phyloP scores from a whole-genome alignment of 2,329 filamentous ascomycete genomes.

The Arthrobotrys megalospora region DNA sequence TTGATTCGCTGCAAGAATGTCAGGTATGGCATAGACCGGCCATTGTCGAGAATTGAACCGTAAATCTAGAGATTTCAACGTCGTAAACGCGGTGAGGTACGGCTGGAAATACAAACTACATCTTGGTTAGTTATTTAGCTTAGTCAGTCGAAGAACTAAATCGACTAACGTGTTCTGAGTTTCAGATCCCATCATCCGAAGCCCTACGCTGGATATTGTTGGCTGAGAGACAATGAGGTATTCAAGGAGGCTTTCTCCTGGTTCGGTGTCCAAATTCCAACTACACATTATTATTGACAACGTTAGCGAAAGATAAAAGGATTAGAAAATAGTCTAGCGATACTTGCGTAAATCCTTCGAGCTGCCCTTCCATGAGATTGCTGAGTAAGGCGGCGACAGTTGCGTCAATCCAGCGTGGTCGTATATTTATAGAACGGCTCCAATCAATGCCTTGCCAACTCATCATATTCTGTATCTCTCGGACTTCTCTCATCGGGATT shows the following conservation, averaged over 20 bases:
- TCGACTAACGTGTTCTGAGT: not conserved
- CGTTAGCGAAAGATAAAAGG: not conserved
- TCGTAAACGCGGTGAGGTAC: not conserved
- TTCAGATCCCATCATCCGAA: not conserved
- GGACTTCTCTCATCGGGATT: not conserved
- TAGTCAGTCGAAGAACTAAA: not conserved
- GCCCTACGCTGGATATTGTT: not conserved
- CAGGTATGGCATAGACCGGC: not conserved
- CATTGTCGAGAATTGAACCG: not conserved
- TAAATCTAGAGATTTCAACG: conserved; percentile 3
- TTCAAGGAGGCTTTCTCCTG: not conserved
- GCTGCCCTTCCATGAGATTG: not conserved
- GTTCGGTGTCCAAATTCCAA: not conserved
- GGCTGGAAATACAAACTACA: not conserved
- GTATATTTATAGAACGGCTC: not conserved
- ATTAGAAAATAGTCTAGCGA: not conserved
- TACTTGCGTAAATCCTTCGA: conserved; percentile 24
- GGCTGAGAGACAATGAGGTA: not conserved
- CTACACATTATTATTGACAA: not conserved
- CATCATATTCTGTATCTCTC: not conserved
- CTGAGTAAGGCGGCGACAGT: not conserved
- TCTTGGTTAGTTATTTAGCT: not conserved
- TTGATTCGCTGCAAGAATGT: conserved; percentile 5
- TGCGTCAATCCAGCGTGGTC: not conserved
- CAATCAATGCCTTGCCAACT: not conserved